A percentile compares a stretch with the other conserved stretches of the same genome.
These are phyloP conservation scores for Lagenidium giganteum DNA, from an alignment of 352 stramenopile genomes.

Conservation along the genomic window DNA sequence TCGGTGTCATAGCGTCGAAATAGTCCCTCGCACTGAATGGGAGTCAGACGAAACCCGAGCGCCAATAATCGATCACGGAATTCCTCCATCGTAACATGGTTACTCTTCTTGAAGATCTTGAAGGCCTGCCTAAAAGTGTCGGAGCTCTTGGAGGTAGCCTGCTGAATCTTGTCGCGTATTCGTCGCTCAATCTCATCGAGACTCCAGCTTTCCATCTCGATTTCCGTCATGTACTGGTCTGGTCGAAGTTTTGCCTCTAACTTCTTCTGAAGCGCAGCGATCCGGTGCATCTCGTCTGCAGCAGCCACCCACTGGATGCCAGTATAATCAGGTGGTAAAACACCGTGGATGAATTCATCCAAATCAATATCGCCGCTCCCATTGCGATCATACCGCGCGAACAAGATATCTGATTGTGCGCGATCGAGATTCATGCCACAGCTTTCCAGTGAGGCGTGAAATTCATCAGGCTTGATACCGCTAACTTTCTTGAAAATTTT, in stretches of 20 bases:
- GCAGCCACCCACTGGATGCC: conserved; percentile 70
- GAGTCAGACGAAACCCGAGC: conserved; percentile 66
- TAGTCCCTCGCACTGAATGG: conserved; percentile 49
- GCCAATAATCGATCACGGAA: conserved; percentile 65
- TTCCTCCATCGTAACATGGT: conserved; percentile 64
- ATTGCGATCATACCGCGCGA: conserved; percentile 64
- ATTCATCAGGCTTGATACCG: conserved; percentile 68
- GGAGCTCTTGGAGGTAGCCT: conserved; percentile 70
- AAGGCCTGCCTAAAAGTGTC: conserved; percentile 77
- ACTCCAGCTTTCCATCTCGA: conserved; percentile 74
- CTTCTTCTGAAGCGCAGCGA: conserved; percentile 54
- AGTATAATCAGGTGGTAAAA: conserved; percentile 70
- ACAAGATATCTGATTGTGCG: conserved; percentile 52
- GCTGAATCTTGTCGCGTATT: conserved; percentile 80
- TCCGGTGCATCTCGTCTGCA: conserved; percentile 62
- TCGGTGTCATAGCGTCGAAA: conserved; percentile 76
- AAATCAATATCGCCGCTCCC: conserved; percentile 76
- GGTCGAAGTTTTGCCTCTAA: conserved; percentile 30
- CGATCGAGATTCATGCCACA: conserved; percentile 55
- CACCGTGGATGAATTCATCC: conserved; percentile 76
- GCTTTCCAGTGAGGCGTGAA: conserved; percentile 48
- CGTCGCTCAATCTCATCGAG: conserved; percentile 73
- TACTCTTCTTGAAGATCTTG: conserved; percentile 80
- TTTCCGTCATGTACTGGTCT: conserved; percentile 70
- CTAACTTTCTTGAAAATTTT: conserved; percentile 83